Evolutionary conservation across 2,329 filamentous ascomycete genomes (phyloP).

Genomic region (Sphaerulina vaccinii): DNA sequence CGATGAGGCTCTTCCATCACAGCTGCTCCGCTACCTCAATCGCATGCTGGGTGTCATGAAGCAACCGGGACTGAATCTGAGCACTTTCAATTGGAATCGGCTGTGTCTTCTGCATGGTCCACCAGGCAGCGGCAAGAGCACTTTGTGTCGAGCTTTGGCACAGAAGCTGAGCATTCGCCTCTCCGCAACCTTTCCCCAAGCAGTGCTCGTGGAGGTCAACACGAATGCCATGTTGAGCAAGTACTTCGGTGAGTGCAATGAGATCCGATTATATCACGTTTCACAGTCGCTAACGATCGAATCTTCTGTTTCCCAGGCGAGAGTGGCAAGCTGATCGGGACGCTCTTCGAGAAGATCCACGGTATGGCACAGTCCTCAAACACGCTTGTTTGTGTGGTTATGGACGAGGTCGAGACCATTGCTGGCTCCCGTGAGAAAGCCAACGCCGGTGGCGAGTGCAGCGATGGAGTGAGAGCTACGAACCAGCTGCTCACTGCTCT

Average conservation of each 20-base stretch:
- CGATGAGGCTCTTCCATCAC: slow-evolving; percentile 43
- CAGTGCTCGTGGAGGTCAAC: slow-evolving; percentile 47
- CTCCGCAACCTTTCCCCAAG: slow-evolving; percentile 36
- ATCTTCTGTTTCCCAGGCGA: slow-evolving; percentile 28
- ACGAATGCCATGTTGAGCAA: slow-evolving; percentile 48
- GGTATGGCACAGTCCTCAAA: slow-evolving; percentile 41
- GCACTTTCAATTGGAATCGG: slow-evolving; percentile 47
- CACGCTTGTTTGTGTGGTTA: slow-evolving; percentile 47
- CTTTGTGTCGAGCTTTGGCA: slow-evolving; percentile 49
- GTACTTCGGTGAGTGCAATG: slow-evolving; percentile 42
- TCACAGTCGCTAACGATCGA: background rate
- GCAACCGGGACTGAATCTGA: slow-evolving; percentile 38
- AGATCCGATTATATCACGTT: background rate
- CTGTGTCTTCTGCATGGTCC: slow-evolving; percentile 46
- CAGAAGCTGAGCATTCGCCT: slow-evolving; percentile 52
- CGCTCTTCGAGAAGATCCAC: slow-evolving; percentile 45
- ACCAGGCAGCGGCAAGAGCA: slow-evolving; percentile 47
- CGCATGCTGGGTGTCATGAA: slow-evolving; percentile 40
- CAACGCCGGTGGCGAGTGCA: slow-evolving; percentile 43
- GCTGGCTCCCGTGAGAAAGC: slow-evolving; percentile 46
- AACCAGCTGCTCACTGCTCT: slow-evolving; percentile 52
- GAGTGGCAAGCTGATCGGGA: slow-evolving; percentile 45
- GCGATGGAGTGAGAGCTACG: slow-evolving; percentile 49
- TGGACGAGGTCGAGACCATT: slow-evolving; percentile 54
- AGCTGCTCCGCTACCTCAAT: slow-evolving; percentile 41